phyloP scores from a whole-genome alignment of 2,329 filamentous ascomycete species.

The Escovopsis sp. region DNA sequence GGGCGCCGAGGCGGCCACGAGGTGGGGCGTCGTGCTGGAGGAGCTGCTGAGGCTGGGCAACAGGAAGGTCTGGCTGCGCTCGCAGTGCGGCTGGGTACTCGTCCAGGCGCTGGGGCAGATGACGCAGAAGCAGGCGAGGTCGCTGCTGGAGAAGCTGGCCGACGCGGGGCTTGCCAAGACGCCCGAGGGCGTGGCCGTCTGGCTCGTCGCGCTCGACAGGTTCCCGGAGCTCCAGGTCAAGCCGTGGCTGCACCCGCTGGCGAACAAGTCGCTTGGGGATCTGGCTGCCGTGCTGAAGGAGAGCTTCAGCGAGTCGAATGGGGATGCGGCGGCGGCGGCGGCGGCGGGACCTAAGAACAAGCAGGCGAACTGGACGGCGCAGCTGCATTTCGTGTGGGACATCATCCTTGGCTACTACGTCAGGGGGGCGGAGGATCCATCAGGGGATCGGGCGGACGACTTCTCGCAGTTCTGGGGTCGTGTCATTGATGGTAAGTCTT shows the following conservation, averaged over 20 bases:
- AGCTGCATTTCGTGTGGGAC: slow-evolving; percentile 80
- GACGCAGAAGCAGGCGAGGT: slow-evolving; percentile 40
- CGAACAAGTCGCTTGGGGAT: slow-evolving; percentile 48
- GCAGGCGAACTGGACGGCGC: slow-evolving; percentile 62
- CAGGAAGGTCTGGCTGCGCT: slow-evolving; percentile 77
- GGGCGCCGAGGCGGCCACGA: slow-evolving; percentile 33
- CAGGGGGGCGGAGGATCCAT: slow-evolving; percentile 19
- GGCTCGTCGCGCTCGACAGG: slow-evolving; percentile 52
- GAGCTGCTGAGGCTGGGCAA: slow-evolving; percentile 58
- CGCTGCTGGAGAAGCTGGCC: slow-evolving; percentile 46
- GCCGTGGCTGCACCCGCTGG: slow-evolving; percentile 67
- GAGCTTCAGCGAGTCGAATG: slow-evolving; percentile 34
- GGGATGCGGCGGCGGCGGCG: slow-evolving; percentile 26
- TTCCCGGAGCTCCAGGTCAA: slow-evolving; percentile 50
- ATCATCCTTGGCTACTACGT: slow-evolving; percentile 48
- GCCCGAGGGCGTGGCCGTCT: slow-evolving; percentile 78
- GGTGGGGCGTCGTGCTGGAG: slow-evolving; percentile 55
- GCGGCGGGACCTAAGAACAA: slow-evolving; percentile 32
- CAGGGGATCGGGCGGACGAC: slow-evolving; percentile 24
- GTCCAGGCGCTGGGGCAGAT: slow-evolving; percentile 55
- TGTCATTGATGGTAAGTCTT: slow-evolving; percentile 60
- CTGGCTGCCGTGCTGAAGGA: slow-evolving; percentile 71
- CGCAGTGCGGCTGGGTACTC: slow-evolving; percentile 74
- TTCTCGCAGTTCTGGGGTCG: slow-evolving; percentile 76
- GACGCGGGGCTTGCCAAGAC: slow-evolving; percentile 58